Evolutionary conservation across 2,329 filamentous ascomycete genomes (phyloP), one percentile per base, ranked within the genome.

Genomic region (Ophiognomonia clavigignenti-juglandacearum): DNA sequence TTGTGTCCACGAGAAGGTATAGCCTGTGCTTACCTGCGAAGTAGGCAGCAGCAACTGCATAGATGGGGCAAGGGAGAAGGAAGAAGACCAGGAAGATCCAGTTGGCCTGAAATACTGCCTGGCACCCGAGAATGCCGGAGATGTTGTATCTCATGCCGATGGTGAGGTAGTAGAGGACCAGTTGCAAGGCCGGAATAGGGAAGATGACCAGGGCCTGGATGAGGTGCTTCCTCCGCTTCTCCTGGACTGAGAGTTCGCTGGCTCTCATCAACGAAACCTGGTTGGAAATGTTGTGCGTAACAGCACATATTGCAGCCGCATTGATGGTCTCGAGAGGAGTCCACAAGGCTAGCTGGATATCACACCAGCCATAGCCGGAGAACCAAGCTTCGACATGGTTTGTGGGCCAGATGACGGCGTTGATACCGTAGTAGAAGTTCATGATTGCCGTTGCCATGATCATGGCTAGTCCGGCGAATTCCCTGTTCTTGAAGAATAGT

Each of bases 131-230:
- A 32, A 79, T 59, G 0, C 77, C 70, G 23, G 65, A 69, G 27
- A 82, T 57, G 22, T 66, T 63, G 55, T 76, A 82, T 19, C 78
- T 66, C 46, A 74, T 67, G 2, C 62, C 56, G 4, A 72, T 64
- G 13, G 74, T 61, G 16, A 75, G 72, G 57, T 69, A 75, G 1
- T 70, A 72, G 57, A 75, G 68, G 8, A 64, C 57, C 6, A 74
- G 47, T 61, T 80, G 73, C 29, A 80, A 24, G 13, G 77, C 8
- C 0, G 77, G 77, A 4, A 77, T 48, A 1, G 75, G 69, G 44
- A 82, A 78, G 51, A 82, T 75, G 63, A 80, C 69, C 51, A 75
- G 62, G 4, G 71, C 69, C 54, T 82, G 77, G 6, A 70, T 48
- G 8, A 74, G 47, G 43, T 68, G 70, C 19, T 69, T 66, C 1